These are phyloP conservation scores for Rhytidiadelphus loreus DNA, from an alignment of 225 moss, liverwort and hornwort genomes.

Conservation along the genomic window DNA sequence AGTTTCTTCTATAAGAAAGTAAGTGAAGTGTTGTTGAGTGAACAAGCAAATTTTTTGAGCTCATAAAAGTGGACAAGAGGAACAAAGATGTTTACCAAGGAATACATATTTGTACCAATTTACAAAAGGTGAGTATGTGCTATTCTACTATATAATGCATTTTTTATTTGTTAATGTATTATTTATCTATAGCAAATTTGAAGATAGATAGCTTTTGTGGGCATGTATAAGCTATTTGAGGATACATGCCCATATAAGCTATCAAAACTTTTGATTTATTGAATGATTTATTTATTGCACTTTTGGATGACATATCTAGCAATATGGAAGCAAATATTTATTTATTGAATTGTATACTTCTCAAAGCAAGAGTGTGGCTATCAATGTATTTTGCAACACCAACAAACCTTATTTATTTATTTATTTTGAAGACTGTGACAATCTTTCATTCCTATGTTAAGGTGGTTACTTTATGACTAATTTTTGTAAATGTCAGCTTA, in stretches of 20 bases:
- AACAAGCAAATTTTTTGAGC: not conserved
- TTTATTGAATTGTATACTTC: too few relatives aligned
- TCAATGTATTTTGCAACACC: too few relatives aligned
- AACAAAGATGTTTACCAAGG: not conserved
- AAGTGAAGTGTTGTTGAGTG: not conserved
- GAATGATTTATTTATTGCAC: too few relatives aligned
- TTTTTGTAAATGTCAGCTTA: not conserved
- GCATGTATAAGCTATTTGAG: too few relatives aligned
- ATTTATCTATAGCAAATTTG: not conserved
- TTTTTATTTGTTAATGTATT: not conserved
- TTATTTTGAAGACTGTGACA: not conserved
- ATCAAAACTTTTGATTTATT: too few relatives aligned
- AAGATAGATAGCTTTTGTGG: too few relatives aligned
- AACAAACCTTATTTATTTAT: not conserved
- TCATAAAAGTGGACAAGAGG: not conserved
- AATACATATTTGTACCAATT: not conserved
- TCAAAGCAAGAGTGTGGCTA: too few relatives aligned
- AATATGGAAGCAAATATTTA: too few relatives aligned
- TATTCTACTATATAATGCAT: too few relatives aligned
- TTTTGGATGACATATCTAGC: not conserved
- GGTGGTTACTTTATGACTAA: not conserved
- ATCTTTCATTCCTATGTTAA: not conserved
- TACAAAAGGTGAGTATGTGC: not conserved
- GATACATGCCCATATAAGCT: too few relatives aligned
- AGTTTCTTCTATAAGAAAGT: not conserved